Conservation (phyloP, 2,329 filamentous ascomycete species). For the Pestalotiopsis sp. region DNA sequence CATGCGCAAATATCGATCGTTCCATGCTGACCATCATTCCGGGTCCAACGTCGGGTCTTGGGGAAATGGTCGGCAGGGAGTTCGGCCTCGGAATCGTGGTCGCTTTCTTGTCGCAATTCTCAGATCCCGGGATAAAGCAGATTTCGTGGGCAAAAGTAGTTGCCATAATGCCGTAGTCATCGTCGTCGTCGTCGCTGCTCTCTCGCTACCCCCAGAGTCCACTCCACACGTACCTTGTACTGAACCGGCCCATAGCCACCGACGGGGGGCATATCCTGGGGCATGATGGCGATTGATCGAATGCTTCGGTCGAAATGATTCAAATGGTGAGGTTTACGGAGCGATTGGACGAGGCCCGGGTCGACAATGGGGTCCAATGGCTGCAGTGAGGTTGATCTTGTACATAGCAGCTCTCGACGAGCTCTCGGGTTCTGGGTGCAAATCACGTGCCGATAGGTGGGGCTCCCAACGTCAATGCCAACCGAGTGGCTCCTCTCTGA, state of each 20-base stretch:
- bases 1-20: neutral
- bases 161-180: neutral
- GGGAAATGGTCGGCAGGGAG: neutral
- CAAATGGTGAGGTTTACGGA: neutral
- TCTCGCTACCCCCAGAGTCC: neutral
- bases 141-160: neutral
- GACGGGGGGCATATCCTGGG: conserved; percentile 94
- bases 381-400: neutral
- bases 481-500: neutral
- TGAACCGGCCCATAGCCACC: conserved; percentile 97
- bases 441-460: neutral
- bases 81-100: neutral
- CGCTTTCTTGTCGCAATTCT: neutral
- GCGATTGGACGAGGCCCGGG: neutral
- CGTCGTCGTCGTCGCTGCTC: neutral
- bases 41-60: neutral
- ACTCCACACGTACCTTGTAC: conserved; percentile 74
- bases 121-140: neutral
- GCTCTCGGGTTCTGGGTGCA: neutral
- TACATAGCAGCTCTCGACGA: neutral
- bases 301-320: neutral
- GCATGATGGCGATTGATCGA: conserved; percentile 61
- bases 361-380: neutral
- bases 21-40: neutral
- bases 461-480: neutral